These are phyloP conservation scores for Alternaria atra DNA, from an alignment of 2,329 filamentous ascomycete species.

Conservation along the genomic window DNA sequence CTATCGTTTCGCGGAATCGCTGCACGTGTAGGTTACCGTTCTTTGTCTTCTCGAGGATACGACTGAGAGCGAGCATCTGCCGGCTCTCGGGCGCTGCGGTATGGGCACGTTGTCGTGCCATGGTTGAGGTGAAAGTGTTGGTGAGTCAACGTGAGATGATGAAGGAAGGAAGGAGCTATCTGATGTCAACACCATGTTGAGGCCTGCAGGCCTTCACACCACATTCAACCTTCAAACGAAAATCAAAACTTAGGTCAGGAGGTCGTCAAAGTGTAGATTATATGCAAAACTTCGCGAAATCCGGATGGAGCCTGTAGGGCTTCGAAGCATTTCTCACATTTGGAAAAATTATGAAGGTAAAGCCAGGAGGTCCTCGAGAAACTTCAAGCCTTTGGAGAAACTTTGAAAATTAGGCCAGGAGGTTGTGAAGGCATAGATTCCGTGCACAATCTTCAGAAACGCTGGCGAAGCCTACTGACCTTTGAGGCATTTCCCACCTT, in stretches of 20 bases:
- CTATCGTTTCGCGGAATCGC: slow-evolving; percentile 31
- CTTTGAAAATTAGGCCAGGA: not conserved
- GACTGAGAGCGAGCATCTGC: slow-evolving; percentile 31
- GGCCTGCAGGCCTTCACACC: not conserved
- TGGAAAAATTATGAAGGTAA: not conserved
- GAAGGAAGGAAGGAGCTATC: not conserved
- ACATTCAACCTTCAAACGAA: not conserved
- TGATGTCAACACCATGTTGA: not conserved
- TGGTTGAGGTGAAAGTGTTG: slow-evolving; percentile 8
- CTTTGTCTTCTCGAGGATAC: slow-evolving; percentile 31
- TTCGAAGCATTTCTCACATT: not conserved
- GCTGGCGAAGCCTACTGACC: not conserved
- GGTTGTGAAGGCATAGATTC: not conserved
- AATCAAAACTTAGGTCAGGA: not conserved
- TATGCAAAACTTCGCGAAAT: not conserved
- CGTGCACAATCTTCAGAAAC: not conserved
- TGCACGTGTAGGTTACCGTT: slow-evolving; percentile 33
- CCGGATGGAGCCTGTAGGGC: not conserved
- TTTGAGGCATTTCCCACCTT: not conserved
- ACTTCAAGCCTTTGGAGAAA: not conserved
- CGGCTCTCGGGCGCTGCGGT: slow-evolving; percentile 34
- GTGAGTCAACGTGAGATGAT: not conserved
- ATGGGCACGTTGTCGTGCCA: slow-evolving; percentile 25
- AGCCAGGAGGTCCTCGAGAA: not conserved
- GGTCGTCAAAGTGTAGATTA: not conserved